These are phyloP conservation scores for Phylloporus sp. DNA, from an alignment of 768 basidiomycete species.

Conservation along the genomic window DNA sequence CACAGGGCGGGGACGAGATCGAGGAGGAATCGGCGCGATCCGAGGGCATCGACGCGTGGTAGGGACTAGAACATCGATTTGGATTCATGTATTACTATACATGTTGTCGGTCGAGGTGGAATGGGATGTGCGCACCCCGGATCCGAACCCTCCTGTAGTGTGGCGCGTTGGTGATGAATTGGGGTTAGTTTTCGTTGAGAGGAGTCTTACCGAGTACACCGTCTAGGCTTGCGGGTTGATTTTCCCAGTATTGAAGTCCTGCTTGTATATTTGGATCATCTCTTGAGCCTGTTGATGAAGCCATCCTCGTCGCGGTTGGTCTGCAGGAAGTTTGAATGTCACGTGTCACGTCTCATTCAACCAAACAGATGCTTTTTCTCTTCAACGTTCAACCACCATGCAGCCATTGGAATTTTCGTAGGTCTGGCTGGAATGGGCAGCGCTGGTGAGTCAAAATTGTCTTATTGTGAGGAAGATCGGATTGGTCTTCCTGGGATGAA, in stretches of 20 bases:
- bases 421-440: too few species aligned
- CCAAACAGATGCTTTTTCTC: neutral
- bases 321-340: neutral
- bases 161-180: neutral
- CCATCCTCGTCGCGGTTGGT: neutral
- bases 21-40: conserved; percentile 85
- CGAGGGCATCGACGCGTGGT: conserved; percentile 85
- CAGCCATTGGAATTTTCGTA: too few species aligned
- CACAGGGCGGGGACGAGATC: conserved; percentile 77
- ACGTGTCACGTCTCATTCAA: neutral
- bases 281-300: conserved; percentile 19
- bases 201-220: conserved; percentile 71
- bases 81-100: neutral
- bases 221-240: conserved; percentile 75
- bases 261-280: conserved; percentile 58
- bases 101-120: neutral
- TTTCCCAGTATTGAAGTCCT: conserved; percentile 85
- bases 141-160: conserved; percentile 55
- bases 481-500: conserved; percentile 17
- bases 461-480: neutral
- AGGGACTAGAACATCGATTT: conserved; percentile 52
- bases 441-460: conserved; percentile 10
- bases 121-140: conserved; percentile 35
- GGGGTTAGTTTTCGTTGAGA: neutral
- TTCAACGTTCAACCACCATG: too few species aligned